Percentiles rank a stretch among this genome's conserved stretches.
Conservation (phyloP, 192 early-diverging fungal genomes). For the Phlyctochytrium planicorne region DNA sequence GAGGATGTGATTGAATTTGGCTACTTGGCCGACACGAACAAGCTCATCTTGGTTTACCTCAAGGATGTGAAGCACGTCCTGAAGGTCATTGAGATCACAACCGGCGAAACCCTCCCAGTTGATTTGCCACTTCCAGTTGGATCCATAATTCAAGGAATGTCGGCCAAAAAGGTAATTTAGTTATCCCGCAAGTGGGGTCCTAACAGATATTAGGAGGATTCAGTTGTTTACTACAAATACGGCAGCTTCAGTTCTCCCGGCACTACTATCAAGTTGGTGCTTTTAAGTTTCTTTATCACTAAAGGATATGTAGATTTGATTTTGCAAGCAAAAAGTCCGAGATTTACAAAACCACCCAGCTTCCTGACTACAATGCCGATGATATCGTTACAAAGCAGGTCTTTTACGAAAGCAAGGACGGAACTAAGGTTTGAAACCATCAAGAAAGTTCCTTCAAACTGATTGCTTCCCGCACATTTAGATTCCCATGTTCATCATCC, state of each 20-base stretch:
- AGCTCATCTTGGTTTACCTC: constrained; percentile 59
- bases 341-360: constrained; percentile 43
- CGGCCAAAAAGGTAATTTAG: constrained; percentile 31
- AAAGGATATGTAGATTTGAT: constrained; percentile 57
- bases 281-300: neutral
- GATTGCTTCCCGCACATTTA: constrained; percentile 1
- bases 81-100: constrained; percentile 44
- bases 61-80: constrained; percentile 60
- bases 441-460: constrained; percentile 13
- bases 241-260: neutral
- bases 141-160: constrained; percentile 36
- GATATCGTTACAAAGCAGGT: constrained; percentile 63
- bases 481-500: constrained; percentile 69
- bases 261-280: neutral
- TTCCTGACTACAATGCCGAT: constrained; percentile 44
- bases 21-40: constrained; percentile 50
- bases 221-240: constrained; percentile 18
- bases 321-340: constrained; percentile 43
- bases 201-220: no score
- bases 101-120: constrained; percentile 40
- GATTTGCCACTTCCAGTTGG: constrained; percentile 52
- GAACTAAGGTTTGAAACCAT: no score
- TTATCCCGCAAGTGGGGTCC: no score
- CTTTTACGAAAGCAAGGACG: constrained; percentile 65
- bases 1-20: constrained; percentile 46